A percentile compares a stretch with the other conserved stretches of the same genome.
phyloP scores from a whole-genome alignment of 305 asterid species.

The Andrographis paniculata region DNA sequence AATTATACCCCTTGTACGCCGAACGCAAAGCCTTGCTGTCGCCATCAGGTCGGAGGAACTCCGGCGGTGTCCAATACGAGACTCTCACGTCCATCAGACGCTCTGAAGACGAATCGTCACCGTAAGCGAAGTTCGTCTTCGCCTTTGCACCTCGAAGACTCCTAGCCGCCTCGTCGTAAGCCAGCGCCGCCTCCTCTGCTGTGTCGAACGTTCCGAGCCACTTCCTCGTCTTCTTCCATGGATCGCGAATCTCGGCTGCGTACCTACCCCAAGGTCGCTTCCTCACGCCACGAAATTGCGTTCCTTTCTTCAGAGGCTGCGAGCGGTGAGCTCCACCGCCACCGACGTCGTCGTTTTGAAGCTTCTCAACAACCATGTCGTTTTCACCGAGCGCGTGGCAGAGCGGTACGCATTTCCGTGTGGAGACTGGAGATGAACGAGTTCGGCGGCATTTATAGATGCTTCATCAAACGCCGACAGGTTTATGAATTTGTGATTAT shows the following conservation, averaged over 20 bases:
- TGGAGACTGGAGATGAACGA: neutral
- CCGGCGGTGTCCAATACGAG: neutral
- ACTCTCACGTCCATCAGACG: neutral
- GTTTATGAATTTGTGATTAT: neutral
- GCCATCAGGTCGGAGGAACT: neutral
- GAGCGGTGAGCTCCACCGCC: no score
- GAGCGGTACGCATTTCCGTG: no score
- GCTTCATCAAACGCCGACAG: neutral
- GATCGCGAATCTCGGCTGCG: slow-evolving; percentile 2
- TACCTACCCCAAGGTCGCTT: neutral
- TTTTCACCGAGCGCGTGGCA: neutral
- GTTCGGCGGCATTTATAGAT: neutral
- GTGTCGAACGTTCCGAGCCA: slow-evolving; percentile 4
- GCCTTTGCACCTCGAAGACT: neutral
- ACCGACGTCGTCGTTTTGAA: no score
- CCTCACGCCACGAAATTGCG: neutral
- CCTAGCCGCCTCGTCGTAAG: neutral
- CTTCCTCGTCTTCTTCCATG: slow-evolving; percentile 2
- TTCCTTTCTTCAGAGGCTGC: neutral
- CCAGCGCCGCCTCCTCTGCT: slow-evolving; percentile 4
- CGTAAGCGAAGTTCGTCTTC: neutral
- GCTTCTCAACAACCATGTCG: neutral
- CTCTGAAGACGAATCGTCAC: neutral
- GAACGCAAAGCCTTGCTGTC: neutral
- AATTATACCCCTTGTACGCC: neutral